Evolutionary conservation across 2,329 filamentous ascomycete species (phyloP), one percentile per base, ranked within the genome.

Genomic region (Aspergillus bombycis): DNA sequence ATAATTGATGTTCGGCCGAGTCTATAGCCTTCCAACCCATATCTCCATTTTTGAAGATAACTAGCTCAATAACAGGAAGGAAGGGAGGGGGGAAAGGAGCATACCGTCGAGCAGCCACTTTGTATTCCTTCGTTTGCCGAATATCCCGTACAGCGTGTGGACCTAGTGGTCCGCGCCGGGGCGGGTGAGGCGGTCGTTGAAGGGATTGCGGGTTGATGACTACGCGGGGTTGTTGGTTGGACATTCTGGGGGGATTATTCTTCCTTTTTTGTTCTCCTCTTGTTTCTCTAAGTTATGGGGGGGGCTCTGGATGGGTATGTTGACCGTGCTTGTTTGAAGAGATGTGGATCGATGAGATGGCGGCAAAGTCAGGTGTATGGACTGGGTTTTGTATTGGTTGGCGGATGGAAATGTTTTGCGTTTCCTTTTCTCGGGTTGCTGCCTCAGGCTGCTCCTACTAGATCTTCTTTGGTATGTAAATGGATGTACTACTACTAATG

Each of bases 81-180:
- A 38, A 32, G 5, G 26, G 23, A 16, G 28, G 53, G 16, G 14
- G 38, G 16, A 10, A 21, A 19, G 4, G 4, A 55, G 68, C 71
- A 30, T 68, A 80, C 78, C 72, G 71, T 57, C 78, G 72, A 30
- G 77, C 75, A 63, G 75, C 75, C 62, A 65, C 61, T 63, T 79
- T 79, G 66, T 80, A 80, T 66, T 77, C 74, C 60, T 74, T 77
- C n/a, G 78, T 80, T 63, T 78, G 67, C 52, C 76, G 75, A 46
- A 80, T 76, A 69, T 80, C 77, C 26, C 30, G 12, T 65, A 65
- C 19, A 43, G 66, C 11, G 60, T 50, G 36, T 41, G 36, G 36
- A 41, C 38, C 6, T 38, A 7, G 14, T 54, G 68, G 32, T 48
- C 68, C 46, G 60, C 46, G 23, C 26, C 46, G 46, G 16, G 46